A percentile compares a stretch with the other conserved stretches of the same genome.
phyloP scores from a whole-genome alignment of 495 filamentous ascomycete species.

The Diplogelasinospora grovesii region DNA sequence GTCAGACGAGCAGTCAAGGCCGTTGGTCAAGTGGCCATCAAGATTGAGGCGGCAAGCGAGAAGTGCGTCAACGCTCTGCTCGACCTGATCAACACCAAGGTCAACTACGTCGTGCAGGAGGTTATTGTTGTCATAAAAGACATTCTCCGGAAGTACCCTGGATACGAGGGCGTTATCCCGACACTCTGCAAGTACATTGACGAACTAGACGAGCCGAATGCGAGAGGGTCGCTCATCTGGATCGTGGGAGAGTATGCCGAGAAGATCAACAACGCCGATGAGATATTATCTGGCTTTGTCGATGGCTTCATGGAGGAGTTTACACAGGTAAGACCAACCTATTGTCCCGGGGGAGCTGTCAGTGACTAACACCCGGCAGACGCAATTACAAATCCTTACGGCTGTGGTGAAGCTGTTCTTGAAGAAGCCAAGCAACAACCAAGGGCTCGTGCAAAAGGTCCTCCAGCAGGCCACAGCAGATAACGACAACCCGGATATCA shows the following conservation, averaged over 20 bases:
- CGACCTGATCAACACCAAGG: conserved; percentile 92
- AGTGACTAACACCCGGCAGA: conserved; percentile 40
- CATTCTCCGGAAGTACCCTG: conserved; percentile 95
- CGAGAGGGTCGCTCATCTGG: conserved; percentile 89
- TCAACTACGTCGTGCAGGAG: conserved; percentile 98
- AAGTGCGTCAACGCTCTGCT: conserved; percentile 91
- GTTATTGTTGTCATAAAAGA: conserved; percentile 98
- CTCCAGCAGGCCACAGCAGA: conserved; percentile 87
- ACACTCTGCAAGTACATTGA: conserved; percentile 95
- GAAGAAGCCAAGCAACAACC: conserved; percentile 83
- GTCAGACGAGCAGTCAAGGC: conserved; percentile 88
- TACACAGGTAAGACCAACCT: conserved; percentile 47
- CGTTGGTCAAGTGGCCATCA: conserved; percentile 96
- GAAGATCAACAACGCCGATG: conserved; percentile 95
- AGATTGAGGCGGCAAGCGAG: conserved; percentile 89
- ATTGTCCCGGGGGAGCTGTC: background rate
- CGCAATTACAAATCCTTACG: conserved; percentile 91
- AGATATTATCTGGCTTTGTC: conserved; percentile 88
- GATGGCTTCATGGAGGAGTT: conserved; percentile 90
- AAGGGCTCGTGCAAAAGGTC: conserved; percentile 87
- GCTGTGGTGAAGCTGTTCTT: conserved; percentile 96
- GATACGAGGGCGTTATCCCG: conserved; percentile 96
- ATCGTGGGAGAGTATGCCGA: conserved; percentile 98
- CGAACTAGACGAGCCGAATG: conserved; percentile 91
- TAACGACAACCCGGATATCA: conserved; percentile 94